Evolutionary conservation across 257 asterid species (phyloP).

Genomic region (Dorcoceras hygrometricum): DNA sequence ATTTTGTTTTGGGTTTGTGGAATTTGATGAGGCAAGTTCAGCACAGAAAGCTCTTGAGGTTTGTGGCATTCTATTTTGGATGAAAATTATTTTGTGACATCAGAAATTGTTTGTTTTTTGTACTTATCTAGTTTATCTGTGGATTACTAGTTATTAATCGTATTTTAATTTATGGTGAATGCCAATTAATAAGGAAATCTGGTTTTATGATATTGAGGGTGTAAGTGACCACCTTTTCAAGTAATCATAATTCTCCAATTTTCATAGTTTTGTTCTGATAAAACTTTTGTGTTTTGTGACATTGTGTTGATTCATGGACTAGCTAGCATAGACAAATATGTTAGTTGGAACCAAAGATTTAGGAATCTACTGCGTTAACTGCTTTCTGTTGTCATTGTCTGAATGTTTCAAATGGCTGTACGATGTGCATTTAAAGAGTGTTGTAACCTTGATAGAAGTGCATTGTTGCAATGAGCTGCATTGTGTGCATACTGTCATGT

Average conservation of each 20-base stretch:
- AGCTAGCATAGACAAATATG: too few species aligned
- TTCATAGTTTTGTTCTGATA: not conserved
- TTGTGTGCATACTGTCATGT: too few species aligned
- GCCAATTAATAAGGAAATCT: not conserved
- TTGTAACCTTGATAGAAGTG: not conserved
- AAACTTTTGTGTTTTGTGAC: not conserved
- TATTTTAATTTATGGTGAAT: not conserved
- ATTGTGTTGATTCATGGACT: too few species aligned
- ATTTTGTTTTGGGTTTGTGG: slow-evolving; percentile 76
- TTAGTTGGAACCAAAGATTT: not conserved
- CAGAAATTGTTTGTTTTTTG: not conserved
- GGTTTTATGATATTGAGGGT: not conserved
- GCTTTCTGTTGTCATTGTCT: not conserved
- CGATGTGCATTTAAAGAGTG: not conserved
- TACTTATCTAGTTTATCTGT: not conserved
- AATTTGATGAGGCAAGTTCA: slow-evolving; percentile 64
- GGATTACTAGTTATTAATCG: not conserved
- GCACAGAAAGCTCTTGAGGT: slow-evolving; percentile 76
- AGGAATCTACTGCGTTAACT: not conserved
- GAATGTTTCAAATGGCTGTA: not conserved
- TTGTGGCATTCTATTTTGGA: slow-evolving; percentile 23
- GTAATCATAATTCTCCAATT: not conserved
- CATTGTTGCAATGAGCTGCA: not conserved
- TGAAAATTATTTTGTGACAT: not conserved
- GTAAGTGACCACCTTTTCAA: not conserved